These are phyloP conservation scores for Stropharia rugosoannulata DNA, from an alignment of 768 basidiomycete genomes.

Conservation along the genomic window DNA sequence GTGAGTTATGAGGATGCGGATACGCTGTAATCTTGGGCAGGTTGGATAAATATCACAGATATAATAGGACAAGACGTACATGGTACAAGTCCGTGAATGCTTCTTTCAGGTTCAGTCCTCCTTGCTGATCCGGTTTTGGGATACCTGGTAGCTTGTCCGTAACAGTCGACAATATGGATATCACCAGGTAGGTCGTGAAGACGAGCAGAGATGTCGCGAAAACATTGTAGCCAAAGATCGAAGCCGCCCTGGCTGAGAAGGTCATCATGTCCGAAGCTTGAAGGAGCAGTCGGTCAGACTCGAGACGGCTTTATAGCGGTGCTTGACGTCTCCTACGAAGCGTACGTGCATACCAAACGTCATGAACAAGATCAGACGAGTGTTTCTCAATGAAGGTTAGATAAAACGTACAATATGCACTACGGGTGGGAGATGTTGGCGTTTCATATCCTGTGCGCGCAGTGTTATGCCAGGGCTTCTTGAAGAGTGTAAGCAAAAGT, in stretches of 20 bases:
- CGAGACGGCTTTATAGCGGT: neutral
- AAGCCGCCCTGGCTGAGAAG: conserved; percentile 9
- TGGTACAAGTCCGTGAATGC: conserved; percentile 60
- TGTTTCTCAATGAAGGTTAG: no score
- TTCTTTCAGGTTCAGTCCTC: conserved; percentile 46
- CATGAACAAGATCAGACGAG: neutral
- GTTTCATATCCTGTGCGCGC: no score
- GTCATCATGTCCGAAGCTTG: conserved; percentile 11
- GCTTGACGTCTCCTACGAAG: neutral
- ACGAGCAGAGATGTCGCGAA: conserved; percentile 36
- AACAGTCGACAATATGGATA: conserved; percentile 46
- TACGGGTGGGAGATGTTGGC: no score
- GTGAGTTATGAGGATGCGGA: conserved; percentile 80
- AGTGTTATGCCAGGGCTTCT: no score
- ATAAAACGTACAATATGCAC: no score
- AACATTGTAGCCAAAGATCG: conserved; percentile 25
- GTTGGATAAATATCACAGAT: neutral
- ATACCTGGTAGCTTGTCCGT: conserved; percentile 48
- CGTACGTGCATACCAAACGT: neutral
- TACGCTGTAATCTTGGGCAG: conserved; percentile 55
- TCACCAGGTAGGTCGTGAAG: conserved; percentile 43
- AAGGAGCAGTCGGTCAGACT: no score
- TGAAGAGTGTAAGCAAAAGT: no score
- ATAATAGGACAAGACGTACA: conserved; percentile 29
- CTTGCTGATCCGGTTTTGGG: conserved; percentile 35